Base-by-base conservation (phyloP, 2,329 filamentous ascomycete species). In the Fusarium buxicola region DNA sequence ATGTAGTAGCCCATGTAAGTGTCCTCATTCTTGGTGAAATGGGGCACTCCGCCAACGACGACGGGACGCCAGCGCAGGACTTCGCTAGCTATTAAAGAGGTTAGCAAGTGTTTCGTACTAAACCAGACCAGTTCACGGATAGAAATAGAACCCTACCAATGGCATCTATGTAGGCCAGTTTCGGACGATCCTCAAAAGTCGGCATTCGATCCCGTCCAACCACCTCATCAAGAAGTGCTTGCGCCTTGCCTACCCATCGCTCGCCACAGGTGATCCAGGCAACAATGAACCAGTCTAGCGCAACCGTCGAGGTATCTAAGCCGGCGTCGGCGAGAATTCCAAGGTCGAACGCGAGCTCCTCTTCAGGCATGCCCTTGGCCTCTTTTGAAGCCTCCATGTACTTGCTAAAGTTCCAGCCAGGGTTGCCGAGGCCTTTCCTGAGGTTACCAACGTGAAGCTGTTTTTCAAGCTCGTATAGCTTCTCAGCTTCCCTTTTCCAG, bases 41-140 rank as follows among this genome's bases (percentile, higher is more conserved):
- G 77, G 0, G 81, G 80, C 1, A 80, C 72, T 8, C 75, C 75
- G 7, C 73, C 70, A 2, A 74, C 69, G 0, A 70, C 68, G 0
- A 78, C 73, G 0, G 80, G 79, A 9, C 79, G 75, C 80, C 81
- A 83, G 5, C 81, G 75, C 18, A 82, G 60, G 1, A 72, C 64
- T 64, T 84, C 81, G 11, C 32, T 38, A 7, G 32, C 52, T 55
- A n/a, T 46, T 12, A 3, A 9, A 5, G 15, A 8, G 12, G 11
- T n/a, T 45, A 28, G n/a, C n/a, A n/a, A n/a, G n/a, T n/a, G n/a
- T n/a, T n/a, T n/a, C n/a, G n/a, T n/a, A n/a, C n/a, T n/a, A n/a
- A n/a, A n/a, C n/a, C n/a, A n/a, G n/a, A n/a, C n/a, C n/a, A n/a
- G n/a, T 10, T 13, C 24, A 10, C 7, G 13, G 13, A n/a, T 12